Conservation (phyloP, 2,329 filamentous ascomycete genomes). For the Daldinia eschscholtzii region DNA sequence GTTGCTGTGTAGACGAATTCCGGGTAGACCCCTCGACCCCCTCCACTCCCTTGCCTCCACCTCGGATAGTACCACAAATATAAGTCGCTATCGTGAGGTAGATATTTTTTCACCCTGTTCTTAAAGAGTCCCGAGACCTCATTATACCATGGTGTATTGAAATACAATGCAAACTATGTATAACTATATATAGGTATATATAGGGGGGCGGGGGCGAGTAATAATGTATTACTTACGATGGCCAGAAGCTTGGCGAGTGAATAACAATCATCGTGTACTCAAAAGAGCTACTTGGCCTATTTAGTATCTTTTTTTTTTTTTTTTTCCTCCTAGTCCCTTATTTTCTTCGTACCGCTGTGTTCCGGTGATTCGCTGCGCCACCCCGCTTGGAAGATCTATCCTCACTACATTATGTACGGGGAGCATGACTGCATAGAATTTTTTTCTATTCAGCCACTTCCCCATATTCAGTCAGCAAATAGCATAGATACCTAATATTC, state of each 20-base stretch:
- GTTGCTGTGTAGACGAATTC: slow-evolving; percentile 2
- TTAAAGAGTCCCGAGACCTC: background rate
- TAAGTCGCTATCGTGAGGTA: background rate
- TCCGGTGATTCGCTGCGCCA: slow-evolving; percentile 31
- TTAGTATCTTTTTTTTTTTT: slow-evolving; percentile 12
- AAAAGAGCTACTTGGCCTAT: slow-evolving; percentile 22
- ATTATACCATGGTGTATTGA: background rate
- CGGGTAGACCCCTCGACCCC: background rate
- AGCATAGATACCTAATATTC: background rate
- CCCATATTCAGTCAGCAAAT: slow-evolving; percentile 26
- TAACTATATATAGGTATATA: background rate
- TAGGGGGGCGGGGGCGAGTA: background rate
- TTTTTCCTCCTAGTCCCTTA: background rate
- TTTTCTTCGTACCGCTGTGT: slow-evolving; percentile 4
- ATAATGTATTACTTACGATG: background rate
- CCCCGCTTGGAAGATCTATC: background rate
- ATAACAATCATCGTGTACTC: background rate
- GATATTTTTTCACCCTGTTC: background rate
- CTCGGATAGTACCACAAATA: slow-evolving; percentile 2
- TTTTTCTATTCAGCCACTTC: slow-evolving; percentile 17
- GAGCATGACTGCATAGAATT: slow-evolving; percentile 32
- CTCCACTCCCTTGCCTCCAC: slow-evolving; percentile 1
- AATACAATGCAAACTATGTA: background rate
- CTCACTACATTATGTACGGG: background rate
- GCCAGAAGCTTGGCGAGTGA: background rate